These are phyloP conservation scores for Fallopia convolvulus DNA, from an alignment of 148 eudicot genomes.

Conservation along the genomic window DNA sequence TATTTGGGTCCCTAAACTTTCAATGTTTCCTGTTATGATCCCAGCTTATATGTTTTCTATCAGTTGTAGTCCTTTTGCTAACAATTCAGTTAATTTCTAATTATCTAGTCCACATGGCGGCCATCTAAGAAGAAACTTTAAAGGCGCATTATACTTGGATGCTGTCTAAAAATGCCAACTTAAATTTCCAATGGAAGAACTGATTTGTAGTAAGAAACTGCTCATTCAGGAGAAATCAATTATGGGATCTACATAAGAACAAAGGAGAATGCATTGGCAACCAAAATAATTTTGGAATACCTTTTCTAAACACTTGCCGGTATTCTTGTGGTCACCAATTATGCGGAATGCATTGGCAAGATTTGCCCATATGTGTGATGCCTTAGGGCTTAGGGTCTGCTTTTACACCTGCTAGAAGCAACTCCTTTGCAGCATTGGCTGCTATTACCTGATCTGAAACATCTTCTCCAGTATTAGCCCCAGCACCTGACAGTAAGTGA, in stretches of 20 bases:
- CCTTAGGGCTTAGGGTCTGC: constrained; percentile 74
- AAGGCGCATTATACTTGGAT: background rate
- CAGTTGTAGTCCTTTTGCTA: background rate
- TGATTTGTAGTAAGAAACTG: background rate
- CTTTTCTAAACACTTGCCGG: constrained; percentile 93
- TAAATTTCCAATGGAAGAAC: background rate
- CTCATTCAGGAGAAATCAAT: constrained; percentile 1
- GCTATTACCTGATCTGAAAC: constrained; percentile 53
- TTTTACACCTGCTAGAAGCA: constrained; percentile 75
- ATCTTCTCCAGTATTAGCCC: constrained; percentile 61
- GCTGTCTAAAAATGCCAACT: background rate
- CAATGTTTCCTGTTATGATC: background rate
- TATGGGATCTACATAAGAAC: background rate
- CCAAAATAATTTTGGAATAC: constrained; percentile 19
- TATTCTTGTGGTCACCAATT: constrained; percentile 67
- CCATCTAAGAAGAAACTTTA: background rate
- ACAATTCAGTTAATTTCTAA: background rate
- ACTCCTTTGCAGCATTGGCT: constrained; percentile 76
- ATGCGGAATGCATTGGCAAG: constrained; percentile 78
- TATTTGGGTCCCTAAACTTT: background rate
- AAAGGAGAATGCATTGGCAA: background rate
- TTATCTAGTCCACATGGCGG: background rate
- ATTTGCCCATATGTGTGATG: constrained; percentile 89
- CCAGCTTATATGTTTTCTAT: background rate
- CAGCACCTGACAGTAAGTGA: constrained; percentile 53